Conservation (phyloP, 2,329 filamentous ascomycete genomes). For the Cryphonectria nitschkei region DNA sequence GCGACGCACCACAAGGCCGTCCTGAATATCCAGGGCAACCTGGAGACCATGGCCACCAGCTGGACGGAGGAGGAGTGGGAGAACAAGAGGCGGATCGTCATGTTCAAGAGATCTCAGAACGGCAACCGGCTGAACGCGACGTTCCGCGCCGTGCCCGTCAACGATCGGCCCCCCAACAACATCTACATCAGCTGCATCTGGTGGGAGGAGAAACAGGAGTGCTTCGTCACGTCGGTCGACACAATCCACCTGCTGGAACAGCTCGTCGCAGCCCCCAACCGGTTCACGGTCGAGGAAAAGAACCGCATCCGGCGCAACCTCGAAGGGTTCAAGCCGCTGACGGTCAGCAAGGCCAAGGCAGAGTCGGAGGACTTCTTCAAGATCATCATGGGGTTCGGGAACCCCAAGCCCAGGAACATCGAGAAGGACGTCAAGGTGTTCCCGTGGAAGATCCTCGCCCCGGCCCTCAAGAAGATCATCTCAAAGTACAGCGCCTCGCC, state of each 20-base stretch:
- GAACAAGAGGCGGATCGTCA: conserved; percentile 79
- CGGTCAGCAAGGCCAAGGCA: conserved; percentile 87
- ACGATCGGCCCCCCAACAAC: conserved; percentile 79
- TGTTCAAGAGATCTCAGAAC: conserved; percentile 81
- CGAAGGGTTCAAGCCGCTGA: conserved; percentile 89
- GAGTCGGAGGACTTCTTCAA: conserved; percentile 99
- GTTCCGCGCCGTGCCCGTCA: conserved; percentile 78
- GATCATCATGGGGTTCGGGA: conserved; percentile 96
- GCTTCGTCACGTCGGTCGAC: conserved; percentile 94
- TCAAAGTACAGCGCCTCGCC: conserved; percentile 77
- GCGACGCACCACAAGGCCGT: conserved; percentile 72
- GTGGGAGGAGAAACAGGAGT: conserved; percentile 91
- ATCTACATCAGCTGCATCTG: conserved; percentile 97
- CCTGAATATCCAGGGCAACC: conserved; percentile 82
- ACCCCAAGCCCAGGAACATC: conserved; percentile 94
- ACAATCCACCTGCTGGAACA: conserved; percentile 95
- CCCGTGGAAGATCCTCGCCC: conserved; percentile 86
- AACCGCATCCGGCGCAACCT: conserved; percentile 95
- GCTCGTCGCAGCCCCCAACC: conserved; percentile 72
- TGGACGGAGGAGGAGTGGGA: conserved; percentile 85
- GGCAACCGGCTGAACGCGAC: conserved; percentile 80
- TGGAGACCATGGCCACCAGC: conserved; percentile 79
- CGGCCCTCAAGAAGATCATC: conserved; percentile 96
- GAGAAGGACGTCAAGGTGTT: conserved; percentile 99
- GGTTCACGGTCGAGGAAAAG: conserved; percentile 97